Base-by-base conservation (phyloP, 441 rosid species). In the Bocquillonia castaneifolia region DNA sequence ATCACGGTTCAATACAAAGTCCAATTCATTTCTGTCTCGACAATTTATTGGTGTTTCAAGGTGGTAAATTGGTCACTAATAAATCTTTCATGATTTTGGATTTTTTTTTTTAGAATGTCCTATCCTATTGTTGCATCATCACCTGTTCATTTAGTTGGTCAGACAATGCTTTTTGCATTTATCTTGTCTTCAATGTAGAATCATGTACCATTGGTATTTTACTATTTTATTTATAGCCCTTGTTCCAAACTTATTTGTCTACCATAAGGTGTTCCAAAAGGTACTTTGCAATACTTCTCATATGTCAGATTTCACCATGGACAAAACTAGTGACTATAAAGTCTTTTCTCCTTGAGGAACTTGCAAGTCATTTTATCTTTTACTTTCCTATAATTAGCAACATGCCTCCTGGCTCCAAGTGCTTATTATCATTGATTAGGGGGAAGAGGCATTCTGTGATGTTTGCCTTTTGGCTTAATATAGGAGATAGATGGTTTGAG, bases 401-500 rank as follows among this genome's bases (percentile, higher is more conserved):
- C 26, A 20, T 29, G 3, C 0, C 10, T 58, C 20, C 37, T 63
- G 58, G 59, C 63, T 61, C 18, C n/a, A 2, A 42, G 5, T 28
- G 36, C 6, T 40, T 55, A 26, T 42, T 34, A 34, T 25, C 10
- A 34, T 55, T 50, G 48, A 36, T 56, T 45, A 1, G 23, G 54
- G 14, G 25, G 3, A 32, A 25, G 29, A 29, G 6, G 55, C 26
- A 17, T 10, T 26, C 31, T 45, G 20, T 48, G 48, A 36, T 36
- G 51, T n/a, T 69, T 69, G 6, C 9, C 14, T 22, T 64, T 67
- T 67, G 25, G 65, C 20, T 15, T 22, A 48, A 2, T 73, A 67
- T 71, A 93, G 98, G 99, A 92, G 80, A 88, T 90, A 70, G 81
- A 77, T 42, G 86, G 89, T 65, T 77, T 90, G 83, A 88, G 74